Evolutionary conservation across 164 flowering plant genomes (phyloP), one percentile per base, ranked within the genome.

Genomic region (Hamamelis virginiana): DNA sequence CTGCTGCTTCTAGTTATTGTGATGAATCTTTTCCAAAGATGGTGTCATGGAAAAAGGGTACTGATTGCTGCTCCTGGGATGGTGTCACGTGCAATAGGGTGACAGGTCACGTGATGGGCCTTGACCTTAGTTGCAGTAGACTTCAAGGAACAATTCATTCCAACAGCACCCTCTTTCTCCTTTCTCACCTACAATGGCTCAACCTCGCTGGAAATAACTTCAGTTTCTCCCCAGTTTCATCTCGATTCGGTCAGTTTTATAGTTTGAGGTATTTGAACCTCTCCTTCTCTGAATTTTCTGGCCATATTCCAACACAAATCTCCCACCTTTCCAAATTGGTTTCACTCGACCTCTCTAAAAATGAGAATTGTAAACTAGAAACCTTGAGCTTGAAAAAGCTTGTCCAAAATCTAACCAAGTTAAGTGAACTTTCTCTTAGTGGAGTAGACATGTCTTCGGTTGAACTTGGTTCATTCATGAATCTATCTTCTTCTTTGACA

Each of bases 181-280:
- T 33, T 33, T 33, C 41, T 33, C 41, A 33, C 41, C 41, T 33
- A 2, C 41, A 33, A 33, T 33, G 41, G 41, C 41, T 33, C 41
- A 6, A 33, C 6, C 41, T 33, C 41, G 41, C 2, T 33, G 41
- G 6, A 2, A 33, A 33, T 33, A 6, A 33, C 41, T 33, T 33
- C 41, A 2, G 6, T 33, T 2, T 6, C 41, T 33, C 41, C 4
- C 41, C 41, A 33, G 6, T 33, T 33, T 33, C 74, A n/a, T 15
- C 61, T 16, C 15, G 16, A 10, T 27, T 73, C 21, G 72, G 64
- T 3, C 18, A 4, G 0, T 50, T 75, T 4, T 0, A 11, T 0
- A 12, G 50, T 3, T 64, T 76, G 60, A 67, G 28, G 0, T 53
- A 70, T 64, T 74, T 79, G n/a, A 68, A 71, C 44, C 75, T 77